These are phyloP conservation scores for Blastocystis sp. DNA, from an alignment of 352 stramenopile genomes.

Conservation along the genomic window DNA sequence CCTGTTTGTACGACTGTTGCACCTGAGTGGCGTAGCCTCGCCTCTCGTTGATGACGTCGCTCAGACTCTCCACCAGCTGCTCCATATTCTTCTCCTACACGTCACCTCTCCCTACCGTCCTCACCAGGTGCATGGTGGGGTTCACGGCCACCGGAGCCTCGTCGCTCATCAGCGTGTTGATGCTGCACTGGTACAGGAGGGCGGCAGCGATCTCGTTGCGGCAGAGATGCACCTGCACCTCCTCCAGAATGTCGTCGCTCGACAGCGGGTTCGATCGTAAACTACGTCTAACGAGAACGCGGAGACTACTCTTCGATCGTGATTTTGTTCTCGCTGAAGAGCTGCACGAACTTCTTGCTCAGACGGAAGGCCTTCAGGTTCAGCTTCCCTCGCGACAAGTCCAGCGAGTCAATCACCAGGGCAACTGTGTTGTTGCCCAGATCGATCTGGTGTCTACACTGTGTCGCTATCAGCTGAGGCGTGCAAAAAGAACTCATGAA, in stretches of 20 bases:
- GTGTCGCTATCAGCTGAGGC: constrained; percentile 18
- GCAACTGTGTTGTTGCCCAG: constrained; percentile 17
- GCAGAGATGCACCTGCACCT: not conserved
- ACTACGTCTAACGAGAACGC: not conserved
- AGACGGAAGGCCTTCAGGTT: constrained; percentile 52
- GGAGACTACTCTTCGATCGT: constrained; percentile 32
- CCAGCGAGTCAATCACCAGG: constrained; percentile 44
- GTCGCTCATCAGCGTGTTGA: not conserved
- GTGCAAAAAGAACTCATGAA: constrained; percentile 58
- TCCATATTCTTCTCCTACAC: constrained; percentile 60
- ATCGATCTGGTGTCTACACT: constrained; percentile 13
- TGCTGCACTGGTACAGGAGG: not conserved
- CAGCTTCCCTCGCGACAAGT: constrained; percentile 10
- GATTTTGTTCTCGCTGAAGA: constrained; percentile 43
- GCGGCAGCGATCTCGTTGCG: not conserved
- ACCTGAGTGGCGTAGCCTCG: not conserved
- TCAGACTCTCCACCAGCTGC: constrained; percentile 37
- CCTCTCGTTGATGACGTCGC: constrained; percentile 12
- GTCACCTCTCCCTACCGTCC: not conserved
- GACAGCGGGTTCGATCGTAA: not conserved
- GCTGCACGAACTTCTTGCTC: not conserved
- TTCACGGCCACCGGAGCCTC: not conserved
- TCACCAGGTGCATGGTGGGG: not conserved
- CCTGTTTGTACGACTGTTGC: not conserved
- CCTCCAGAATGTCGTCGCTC: constrained; percentile 29